Conservation (phyloP, 805 yeast genomes). For the Ogataea salicorniae region DNA sequence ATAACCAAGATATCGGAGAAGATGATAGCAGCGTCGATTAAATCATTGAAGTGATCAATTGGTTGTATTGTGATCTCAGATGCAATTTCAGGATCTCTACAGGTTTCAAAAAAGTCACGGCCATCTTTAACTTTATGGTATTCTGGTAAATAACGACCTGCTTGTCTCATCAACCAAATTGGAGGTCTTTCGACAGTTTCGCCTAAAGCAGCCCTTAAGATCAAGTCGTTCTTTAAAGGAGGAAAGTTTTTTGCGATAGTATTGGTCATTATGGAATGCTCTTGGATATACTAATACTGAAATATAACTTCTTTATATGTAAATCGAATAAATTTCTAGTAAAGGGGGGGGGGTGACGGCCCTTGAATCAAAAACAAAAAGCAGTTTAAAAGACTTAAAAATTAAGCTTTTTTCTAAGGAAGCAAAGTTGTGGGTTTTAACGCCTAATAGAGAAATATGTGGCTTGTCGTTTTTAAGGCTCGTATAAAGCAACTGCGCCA, state of each 20-base stretch:
- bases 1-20: slow-evolving; percentile 93
- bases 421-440: too few species aligned
- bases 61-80: slow-evolving; percentile 95
- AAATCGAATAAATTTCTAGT: too few species aligned
- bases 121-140: slow-evolving; percentile 84
- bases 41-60: slow-evolving; percentile 78
- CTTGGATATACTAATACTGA: too few species aligned
- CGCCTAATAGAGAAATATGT: too few species aligned
- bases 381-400: too few species aligned
- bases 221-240: slow-evolving; percentile 79
- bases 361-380: too few species aligned
- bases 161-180: slow-evolving; percentile 97
- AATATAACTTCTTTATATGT: too few species aligned
- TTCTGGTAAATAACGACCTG: slow-evolving; percentile 91
- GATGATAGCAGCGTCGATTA: slow-evolving; percentile 94
- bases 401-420: too few species aligned
- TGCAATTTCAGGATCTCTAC: slow-evolving; percentile 91
- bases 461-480: too few species aligned
- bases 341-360: too few species aligned
- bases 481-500: too few species aligned
- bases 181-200: slow-evolving; percentile 96
- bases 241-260: slow-evolving; percentile 43
- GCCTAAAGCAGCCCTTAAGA: slow-evolving; percentile 86
- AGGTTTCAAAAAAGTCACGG: slow-evolving; percentile 90
- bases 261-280: background rate